Evolutionary conservation across 2,329 filamentous ascomycete genomes (phyloP).

Genomic region (Teratosphaeria pseudoeucalypti): DNA sequence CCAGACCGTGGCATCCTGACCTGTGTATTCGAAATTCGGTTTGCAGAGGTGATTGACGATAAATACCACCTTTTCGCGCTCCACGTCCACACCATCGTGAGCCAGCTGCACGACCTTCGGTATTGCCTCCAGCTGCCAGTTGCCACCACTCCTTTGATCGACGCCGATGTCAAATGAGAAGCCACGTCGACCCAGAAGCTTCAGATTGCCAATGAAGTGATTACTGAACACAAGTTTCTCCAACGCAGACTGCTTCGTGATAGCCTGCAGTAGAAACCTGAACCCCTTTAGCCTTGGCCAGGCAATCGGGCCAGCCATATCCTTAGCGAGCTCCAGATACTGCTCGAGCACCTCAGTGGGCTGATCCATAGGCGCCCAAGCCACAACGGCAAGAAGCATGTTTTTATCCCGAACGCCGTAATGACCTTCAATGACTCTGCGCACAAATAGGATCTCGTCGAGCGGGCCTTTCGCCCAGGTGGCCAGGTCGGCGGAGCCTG

Average conservation of each 20-base stretch:
- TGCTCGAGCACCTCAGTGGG: slow-evolving; percentile 48
- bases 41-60: slow-evolving; percentile 85
- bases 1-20: slow-evolving; percentile 56
- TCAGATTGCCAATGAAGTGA: slow-evolving; percentile 40
- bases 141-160: slow-evolving; percentile 66
- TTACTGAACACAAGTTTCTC: slow-evolving; percentile 23
- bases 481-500: slow-evolving; percentile 17
- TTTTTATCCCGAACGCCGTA: slow-evolving; percentile 33
- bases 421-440: slow-evolving; percentile 53
- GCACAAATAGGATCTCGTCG: slow-evolving; percentile 60
- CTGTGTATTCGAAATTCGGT: slow-evolving; percentile 47
- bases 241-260: slow-evolving; percentile 27
- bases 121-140: slow-evolving; percentile 42
- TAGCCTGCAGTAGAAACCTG: slow-evolving; percentile 64
- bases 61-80: slow-evolving; percentile 49
- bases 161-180: slow-evolving; percentile 75
- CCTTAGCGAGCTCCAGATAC: slow-evolving; percentile 55
- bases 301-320: slow-evolving; percentile 48
- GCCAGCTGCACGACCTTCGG: slow-evolving; percentile 34
- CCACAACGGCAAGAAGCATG: slow-evolving; percentile 59
- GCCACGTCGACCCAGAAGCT: slow-evolving; percentile 46
- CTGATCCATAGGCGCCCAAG: slow-evolving; percentile 75
- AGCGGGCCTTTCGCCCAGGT: slow-evolving; percentile 59
- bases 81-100: slow-evolving; percentile 49
- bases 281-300: slow-evolving; percentile 68